These are phyloP conservation scores for Bryum argenteum DNA, from an alignment of 225 moss, liverwort and hornwort genomes.

Conservation along the genomic window DNA sequence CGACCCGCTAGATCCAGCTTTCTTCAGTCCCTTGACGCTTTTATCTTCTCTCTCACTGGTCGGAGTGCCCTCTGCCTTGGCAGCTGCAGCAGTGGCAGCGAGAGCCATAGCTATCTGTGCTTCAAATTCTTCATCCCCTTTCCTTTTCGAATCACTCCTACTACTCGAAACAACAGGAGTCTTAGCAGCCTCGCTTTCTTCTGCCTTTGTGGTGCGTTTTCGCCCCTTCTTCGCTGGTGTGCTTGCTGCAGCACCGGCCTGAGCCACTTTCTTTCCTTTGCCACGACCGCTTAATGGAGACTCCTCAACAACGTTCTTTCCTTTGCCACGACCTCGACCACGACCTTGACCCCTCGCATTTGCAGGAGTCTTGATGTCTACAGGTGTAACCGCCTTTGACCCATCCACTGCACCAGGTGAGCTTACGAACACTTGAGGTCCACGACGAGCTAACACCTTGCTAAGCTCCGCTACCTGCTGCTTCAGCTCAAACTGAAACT, in stretches of 20 bases:
- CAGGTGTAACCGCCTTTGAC: constrained; percentile 27
- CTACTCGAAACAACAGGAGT: constrained; percentile 18
- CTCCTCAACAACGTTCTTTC: constrained; percentile 26
- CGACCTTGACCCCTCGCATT: constrained; percentile 34
- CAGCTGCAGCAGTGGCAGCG: constrained; percentile 77
- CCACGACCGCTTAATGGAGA: constrained; percentile 15
- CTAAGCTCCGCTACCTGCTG: constrained; percentile 69
- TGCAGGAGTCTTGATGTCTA: constrained; percentile 26
- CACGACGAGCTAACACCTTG: constrained; percentile 52
- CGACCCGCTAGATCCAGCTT: constrained; percentile 52
- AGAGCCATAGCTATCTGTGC: constrained; percentile 87
- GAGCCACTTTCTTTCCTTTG: constrained; percentile 13
- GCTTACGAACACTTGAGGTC: constrained; percentile 31
- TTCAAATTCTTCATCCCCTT: constrained; percentile 87
- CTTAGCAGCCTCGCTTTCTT: constrained; percentile 16
- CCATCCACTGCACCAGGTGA: constrained; percentile 24
- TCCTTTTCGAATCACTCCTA: constrained; percentile 48
- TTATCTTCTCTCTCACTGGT: constrained; percentile 31
- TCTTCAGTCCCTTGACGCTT: constrained; percentile 33
- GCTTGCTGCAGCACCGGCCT: constrained; percentile 9
- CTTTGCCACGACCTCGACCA: constrained; percentile 46
- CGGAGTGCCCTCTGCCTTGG: constrained; percentile 30
- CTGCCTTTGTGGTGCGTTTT: constrained; percentile 28
- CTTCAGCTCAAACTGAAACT: constrained; percentile 50
- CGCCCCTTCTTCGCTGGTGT: constrained; percentile 40